These are phyloP conservation scores for Pichia norvegensis DNA, from an alignment of 1,139 yeast species.

Conservation along the genomic window DNA sequence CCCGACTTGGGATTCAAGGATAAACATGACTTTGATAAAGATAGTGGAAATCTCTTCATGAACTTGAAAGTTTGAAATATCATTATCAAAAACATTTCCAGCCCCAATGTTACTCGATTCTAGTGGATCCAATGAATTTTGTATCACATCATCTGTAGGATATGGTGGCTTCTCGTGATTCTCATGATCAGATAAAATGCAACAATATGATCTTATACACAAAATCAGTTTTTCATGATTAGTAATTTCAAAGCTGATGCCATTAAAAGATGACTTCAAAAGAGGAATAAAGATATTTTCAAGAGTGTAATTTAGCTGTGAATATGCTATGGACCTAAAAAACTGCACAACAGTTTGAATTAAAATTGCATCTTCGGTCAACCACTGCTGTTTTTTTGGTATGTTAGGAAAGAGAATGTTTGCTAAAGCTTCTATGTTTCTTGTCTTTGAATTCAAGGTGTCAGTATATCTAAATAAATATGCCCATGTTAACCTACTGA, in stretches of 20 bases:
- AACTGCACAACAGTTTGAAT: constrained; percentile 63
- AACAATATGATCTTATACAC: constrained; percentile 63
- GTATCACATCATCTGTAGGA: constrained; percentile 57
- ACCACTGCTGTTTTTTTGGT: constrained; percentile 64
- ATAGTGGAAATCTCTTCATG: constrained; percentile 74
- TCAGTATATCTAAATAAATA: constrained; percentile 82
- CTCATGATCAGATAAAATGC: constrained; percentile 56
- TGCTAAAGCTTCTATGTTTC: constrained; percentile 42
- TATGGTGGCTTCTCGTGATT: constrained; percentile 58
- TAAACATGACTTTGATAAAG: constrained; percentile 47
- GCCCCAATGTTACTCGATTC: constrained; percentile 23
- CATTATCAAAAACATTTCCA: constrained; percentile 33
- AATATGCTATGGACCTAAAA: constrained; percentile 67
- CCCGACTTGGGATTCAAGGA: constrained; percentile 60
- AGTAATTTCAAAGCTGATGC: constrained; percentile 50
- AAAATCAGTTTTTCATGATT: constrained; percentile 65
- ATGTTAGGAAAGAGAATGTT: constrained; percentile 43
- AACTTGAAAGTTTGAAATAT: constrained; percentile 41
- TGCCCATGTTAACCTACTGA: constrained; percentile 80
- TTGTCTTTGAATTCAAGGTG: constrained; percentile 77
- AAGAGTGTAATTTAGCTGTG: constrained; percentile 69
- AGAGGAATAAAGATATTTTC: constrained; percentile 68
- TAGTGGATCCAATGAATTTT: constrained; percentile 28
- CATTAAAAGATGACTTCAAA: constrained; percentile 48
- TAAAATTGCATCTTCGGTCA: constrained; percentile 52